These are phyloP conservation scores for Xylaria sp. DNA, from an alignment of 2,329 filamentous ascomycete genomes.

Conservation along the genomic window DNA sequence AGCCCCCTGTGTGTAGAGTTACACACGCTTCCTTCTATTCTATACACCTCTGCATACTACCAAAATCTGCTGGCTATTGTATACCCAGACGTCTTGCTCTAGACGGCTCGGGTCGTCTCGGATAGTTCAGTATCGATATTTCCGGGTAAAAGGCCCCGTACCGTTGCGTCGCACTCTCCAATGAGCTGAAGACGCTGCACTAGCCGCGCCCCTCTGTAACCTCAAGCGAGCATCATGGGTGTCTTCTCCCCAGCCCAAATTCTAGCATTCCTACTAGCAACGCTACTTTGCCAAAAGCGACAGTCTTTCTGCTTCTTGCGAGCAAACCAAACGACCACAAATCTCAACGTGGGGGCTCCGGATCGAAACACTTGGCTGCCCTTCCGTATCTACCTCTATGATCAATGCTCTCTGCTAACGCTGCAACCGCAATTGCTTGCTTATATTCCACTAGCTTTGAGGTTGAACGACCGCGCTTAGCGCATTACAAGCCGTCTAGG, in stretches of 20 bases:
- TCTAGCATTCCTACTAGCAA: not conserved
- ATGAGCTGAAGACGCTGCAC: conserved; percentile 1
- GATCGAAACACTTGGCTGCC: conserved; percentile 19
- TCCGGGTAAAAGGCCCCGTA: conserved; percentile 11
- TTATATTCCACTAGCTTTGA: conserved; percentile 6
- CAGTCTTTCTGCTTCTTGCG: conserved; percentile 14
- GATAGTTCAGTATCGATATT: conserved; percentile 6
- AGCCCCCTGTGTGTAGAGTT: too few species aligned
- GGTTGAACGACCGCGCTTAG: conserved; percentile 29
- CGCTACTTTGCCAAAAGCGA: conserved; percentile 25
- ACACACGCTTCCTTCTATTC: not conserved
- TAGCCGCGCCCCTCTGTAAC: conserved; percentile 5
- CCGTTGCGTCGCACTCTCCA: conserved; percentile 9
- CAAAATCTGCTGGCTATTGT: not conserved
- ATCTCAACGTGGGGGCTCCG: conserved; percentile 29
- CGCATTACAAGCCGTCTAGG: conserved; percentile 23
- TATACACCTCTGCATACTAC: not conserved
- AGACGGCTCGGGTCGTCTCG: conserved; percentile 16
- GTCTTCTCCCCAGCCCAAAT: not conserved
- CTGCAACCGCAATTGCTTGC: conserved; percentile 7
- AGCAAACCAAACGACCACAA: conserved; percentile 20
- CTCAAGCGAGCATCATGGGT: conserved; percentile 4
- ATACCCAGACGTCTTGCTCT: conserved; percentile 23
- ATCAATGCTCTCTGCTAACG: not conserved
- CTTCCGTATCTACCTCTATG: not conserved